Percentiles rank a stretch among this genome's conserved stretches.
phyloP scores from a whole-genome alignment of 768 basidiomycete genomes.

The Rhodotorula taiwanensis region DNA sequence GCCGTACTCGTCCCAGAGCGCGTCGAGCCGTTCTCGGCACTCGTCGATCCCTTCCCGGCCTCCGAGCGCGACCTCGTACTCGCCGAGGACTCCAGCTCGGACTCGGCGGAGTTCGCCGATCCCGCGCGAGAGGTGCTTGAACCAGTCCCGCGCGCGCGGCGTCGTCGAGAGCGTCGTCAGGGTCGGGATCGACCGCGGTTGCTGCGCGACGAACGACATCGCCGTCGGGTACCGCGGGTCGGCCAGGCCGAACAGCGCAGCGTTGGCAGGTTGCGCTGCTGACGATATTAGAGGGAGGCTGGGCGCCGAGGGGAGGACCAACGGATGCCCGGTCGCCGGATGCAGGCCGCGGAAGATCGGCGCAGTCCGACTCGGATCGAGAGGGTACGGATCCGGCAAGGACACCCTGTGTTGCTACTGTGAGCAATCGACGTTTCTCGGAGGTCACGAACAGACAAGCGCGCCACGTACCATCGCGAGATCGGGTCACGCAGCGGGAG shows the following conservation, averaged over 20 bases:
- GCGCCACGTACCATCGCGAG: constrained; percentile 13
- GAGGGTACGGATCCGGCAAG: constrained; percentile 20
- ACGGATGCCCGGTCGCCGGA: constrained; percentile 19
- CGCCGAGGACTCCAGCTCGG: constrained; percentile 7
- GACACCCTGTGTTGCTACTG: constrained; percentile 20
- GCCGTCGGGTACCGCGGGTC: constrained; percentile 14
- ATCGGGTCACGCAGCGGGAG: constrained; percentile 19
- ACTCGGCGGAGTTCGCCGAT: constrained; percentile 23
- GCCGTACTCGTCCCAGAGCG: constrained; percentile 3
- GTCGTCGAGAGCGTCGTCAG: constrained; percentile 24
- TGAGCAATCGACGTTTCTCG: too few species aligned
- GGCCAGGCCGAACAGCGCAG: constrained; percentile 25
- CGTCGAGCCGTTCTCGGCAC: constrained; percentile 16
- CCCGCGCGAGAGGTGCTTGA: not conserved
- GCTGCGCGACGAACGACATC: constrained; percentile 9
- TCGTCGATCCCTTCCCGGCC: too few species aligned
- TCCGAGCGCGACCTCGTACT: constrained; percentile 21
- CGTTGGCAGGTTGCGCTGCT: not conserved
- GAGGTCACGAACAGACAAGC: not conserved
- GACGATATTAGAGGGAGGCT: constrained; percentile 5
- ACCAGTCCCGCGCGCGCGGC: constrained; percentile 1
- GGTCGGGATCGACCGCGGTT: constrained; percentile 21
- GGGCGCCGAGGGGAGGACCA: constrained; percentile 12
- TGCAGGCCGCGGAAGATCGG: constrained; percentile 29
- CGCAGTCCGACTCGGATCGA: not conserved